Base-by-base conservation (phyloP, 495 filamentous ascomycete species). In the Lophium mytilinum region DNA sequence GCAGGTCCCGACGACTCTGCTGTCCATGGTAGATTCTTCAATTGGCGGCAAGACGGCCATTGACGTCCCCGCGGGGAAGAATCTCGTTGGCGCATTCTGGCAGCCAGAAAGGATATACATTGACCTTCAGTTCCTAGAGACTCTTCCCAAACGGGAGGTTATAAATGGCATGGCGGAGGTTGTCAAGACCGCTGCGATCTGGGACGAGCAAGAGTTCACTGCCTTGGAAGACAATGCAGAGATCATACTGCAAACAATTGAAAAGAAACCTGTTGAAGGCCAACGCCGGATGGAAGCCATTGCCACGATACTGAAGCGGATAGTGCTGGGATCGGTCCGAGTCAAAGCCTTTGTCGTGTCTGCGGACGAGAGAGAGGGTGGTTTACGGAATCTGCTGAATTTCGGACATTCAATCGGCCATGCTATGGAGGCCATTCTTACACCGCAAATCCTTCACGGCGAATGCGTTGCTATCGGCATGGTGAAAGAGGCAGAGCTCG, bases 151-250 rank as follows among this genome's bases (percentile, higher is more conserved):
- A 47, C 78, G 93, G 55, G 92, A 98, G 72, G 92, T 98, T 71
- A 90, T 97, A 71, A 98, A 98, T 71, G 93, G 93, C 52, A 96
- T 98, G 90, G 93, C 91, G 50, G 93, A 98, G 74, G 91, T 98
- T 54, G 83, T 97, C 68, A 97, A 97, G 82, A 98, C 93, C 17
- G 93, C 93, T 6, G 93, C 92, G 53, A 97, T 97, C 60, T 97
- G 91, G 79, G 80, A 95, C 64, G 88, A 91, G 69, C 72, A 78
- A 12, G 93, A 96, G 66, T 98, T 97, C 70, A 77, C 85, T 52
- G 80, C 83, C 43, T 76, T 98, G 47, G 93, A 98, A 65, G 76
- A 86, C 56, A 88, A 89, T 69, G 89, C 90, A 1, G 76, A 80
- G 34, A 68, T 76, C 7, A 87, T 98, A 34, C 77, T 96, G 66